Conservation (phyloP, 2,329 filamentous ascomycete genomes). For the Claviceps pazoutovae region DNA sequence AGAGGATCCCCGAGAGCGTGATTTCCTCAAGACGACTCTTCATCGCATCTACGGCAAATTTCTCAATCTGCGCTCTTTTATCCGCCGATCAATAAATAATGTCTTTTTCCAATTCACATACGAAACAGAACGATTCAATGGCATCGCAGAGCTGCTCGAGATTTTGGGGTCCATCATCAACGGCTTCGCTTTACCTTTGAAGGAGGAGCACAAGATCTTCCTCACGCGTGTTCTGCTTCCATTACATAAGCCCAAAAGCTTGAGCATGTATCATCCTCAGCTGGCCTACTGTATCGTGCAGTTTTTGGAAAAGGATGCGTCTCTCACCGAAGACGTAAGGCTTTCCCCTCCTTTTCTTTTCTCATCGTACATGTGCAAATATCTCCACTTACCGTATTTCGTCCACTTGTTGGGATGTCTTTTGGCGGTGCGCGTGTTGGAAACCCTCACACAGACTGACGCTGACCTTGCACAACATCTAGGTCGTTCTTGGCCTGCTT, state of each 20-base stretch:
- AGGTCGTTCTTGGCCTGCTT: constrained; percentile 87
- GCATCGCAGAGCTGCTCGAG: constrained; percentile 89
- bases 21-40: constrained; percentile 95
- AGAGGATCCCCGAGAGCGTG: constrained; percentile 88
- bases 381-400: too few relatives aligned
- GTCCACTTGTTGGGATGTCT: not conserved
- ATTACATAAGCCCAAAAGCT: constrained; percentile 92
- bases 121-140: constrained; percentile 96
- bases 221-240: constrained; percentile 84
- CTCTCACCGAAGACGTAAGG: constrained; percentile 79
- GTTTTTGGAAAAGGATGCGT: constrained; percentile 94
- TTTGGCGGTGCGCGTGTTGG: too few relatives aligned
- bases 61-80: constrained; percentile 91
- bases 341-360: not conserved
- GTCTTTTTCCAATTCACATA: constrained; percentile 99
- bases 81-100: constrained; percentile 97
- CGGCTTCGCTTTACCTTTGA: constrained; percentile 87
- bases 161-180: constrained; percentile 99
- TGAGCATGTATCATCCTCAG: constrained; percentile 99
- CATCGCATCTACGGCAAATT: constrained; percentile 99
- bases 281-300: constrained; percentile 98
- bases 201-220: constrained; percentile 98
- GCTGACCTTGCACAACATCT: not conserved
- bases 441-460: not conserved
- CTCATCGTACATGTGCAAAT: not conserved